phyloP scores from a whole-genome alignment of 2,329 filamentous ascomycete genomes.

The Aspergillus sp. region DNA sequence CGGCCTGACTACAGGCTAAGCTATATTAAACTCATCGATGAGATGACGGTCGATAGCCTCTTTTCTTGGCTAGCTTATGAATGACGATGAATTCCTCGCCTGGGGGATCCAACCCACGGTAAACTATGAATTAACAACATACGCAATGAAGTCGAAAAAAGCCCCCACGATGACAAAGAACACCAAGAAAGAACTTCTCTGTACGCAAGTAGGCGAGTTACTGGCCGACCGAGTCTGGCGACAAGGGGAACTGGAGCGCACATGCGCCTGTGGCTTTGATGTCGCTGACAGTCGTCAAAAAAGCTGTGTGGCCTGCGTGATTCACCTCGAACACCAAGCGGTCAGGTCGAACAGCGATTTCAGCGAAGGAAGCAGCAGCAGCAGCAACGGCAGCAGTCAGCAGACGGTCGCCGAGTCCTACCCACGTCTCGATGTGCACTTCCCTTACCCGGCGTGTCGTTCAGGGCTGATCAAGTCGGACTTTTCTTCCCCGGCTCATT shows the following conservation, averaged over 20 bases:
- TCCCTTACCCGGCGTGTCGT: neutral
- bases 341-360: neutral
- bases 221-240: neutral
- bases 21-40: too few relatives aligned
- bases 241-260: neutral
- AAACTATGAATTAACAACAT: too few relatives aligned
- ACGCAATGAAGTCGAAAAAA: too few relatives aligned
- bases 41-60: too few relatives aligned
- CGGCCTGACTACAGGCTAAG: too few relatives aligned
- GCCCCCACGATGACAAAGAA: too few relatives aligned
- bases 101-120: too few relatives aligned
- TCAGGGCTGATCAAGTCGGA: too few relatives aligned
- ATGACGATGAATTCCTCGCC: too few relatives aligned
- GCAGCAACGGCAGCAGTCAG: constrained; percentile 1
- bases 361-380: constrained; percentile 3
- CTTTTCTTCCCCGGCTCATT: neutral
- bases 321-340: neutral
- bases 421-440: neutral
- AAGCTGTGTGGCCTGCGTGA: neutral
- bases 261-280: neutral
- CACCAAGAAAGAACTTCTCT: neutral
- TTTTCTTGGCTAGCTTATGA: too few relatives aligned
- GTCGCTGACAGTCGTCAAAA: neutral
- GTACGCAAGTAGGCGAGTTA: neutral
- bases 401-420: neutral